phyloP scores from a whole-genome alignment of 2,329 filamentous ascomycete species.

The Exserohilum rostratum region DNA sequence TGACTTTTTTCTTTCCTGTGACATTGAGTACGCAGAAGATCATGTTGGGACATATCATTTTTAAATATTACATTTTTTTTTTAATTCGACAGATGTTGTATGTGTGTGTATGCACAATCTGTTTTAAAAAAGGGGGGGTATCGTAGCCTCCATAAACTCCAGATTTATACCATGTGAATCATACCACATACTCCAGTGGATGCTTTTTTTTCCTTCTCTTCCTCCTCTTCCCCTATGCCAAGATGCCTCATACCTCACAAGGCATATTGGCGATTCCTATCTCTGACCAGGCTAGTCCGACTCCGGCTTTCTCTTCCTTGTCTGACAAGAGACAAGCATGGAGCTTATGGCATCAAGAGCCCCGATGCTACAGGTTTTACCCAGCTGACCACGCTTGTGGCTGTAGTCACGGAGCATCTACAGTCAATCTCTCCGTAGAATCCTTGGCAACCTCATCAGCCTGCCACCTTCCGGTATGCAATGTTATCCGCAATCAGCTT shows the following conservation, averaged over 20 bases:
- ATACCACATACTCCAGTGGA: background rate
- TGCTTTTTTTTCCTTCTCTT: background rate
- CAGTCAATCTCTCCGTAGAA: background rate
- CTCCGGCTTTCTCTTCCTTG: background rate
- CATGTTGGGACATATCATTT: too few species aligned
- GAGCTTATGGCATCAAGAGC: background rate
- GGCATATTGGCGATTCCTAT: background rate
- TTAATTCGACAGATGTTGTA: background rate
- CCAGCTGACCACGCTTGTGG: background rate
- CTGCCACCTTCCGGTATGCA: constrained; percentile 12
- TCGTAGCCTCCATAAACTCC: constrained; percentile 1
- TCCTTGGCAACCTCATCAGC: background rate
- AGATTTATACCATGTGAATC: background rate
- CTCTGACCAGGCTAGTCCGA: background rate
- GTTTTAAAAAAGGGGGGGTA: background rate
- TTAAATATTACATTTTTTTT: background rate
- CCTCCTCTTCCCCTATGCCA: background rate
- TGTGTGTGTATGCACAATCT: background rate
- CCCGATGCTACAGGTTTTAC: background rate
- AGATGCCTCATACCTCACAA: background rate
- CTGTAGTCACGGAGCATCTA: background rate
- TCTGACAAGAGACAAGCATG: background rate
- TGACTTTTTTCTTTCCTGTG: too few species aligned
- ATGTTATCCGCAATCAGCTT: constrained; percentile 71
- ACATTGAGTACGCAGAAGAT: too few species aligned